Evolutionary conservation across 2,329 filamentous ascomycete species (phyloP).

Genomic region (Clarireedia homoeocarpa): DNA sequence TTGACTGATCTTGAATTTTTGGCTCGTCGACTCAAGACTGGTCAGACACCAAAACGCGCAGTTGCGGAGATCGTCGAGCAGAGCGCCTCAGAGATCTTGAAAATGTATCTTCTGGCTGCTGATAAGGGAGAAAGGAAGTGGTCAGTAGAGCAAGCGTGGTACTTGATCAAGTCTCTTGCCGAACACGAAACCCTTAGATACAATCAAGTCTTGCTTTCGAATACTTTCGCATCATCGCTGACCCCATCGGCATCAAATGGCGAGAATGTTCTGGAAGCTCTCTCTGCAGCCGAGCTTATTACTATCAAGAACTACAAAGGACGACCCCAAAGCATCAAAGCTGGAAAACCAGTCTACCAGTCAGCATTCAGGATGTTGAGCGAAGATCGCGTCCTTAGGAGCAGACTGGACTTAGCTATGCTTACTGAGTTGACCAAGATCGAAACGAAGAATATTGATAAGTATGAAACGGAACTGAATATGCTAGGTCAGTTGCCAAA

Average conservation of each 20-base stretch:
- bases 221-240: conserved; percentile 59
- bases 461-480: conserved; percentile 69
- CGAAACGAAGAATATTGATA: conserved; percentile 68
- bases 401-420: conserved; percentile 65
- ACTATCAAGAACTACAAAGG: conserved; percentile 65
- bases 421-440: conserved; percentile 60
- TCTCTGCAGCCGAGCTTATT: conserved; percentile 83
- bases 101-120: conserved; percentile 74
- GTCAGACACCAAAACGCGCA: conserved; percentile 73
- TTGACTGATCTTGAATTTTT: conserved; percentile 95
- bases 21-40: conserved; percentile 78
- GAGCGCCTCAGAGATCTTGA: conserved; percentile 81
- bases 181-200: conserved; percentile 64
- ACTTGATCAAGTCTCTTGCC: conserved; percentile 72
- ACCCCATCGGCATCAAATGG: conserved; percentile 46
- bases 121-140: conserved; percentile 50
- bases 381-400: conserved; percentile 63
- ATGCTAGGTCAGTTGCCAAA: conserved; percentile 63
- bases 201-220: conserved; percentile 74
- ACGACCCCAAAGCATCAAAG: conserved; percentile 67
- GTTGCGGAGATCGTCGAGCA: conserved; percentile 85
- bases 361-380: conserved; percentile 71
- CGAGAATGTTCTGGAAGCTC: conserved; percentile 67
- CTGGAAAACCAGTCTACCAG: conserved; percentile 79
- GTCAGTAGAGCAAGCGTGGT: conserved; percentile 84